A percentile compares a stretch with the other conserved stretches of the same genome.
phyloP scores from a whole-genome alignment of 495 filamentous ascomycete genomes.

The Penicillium verhagenii region DNA sequence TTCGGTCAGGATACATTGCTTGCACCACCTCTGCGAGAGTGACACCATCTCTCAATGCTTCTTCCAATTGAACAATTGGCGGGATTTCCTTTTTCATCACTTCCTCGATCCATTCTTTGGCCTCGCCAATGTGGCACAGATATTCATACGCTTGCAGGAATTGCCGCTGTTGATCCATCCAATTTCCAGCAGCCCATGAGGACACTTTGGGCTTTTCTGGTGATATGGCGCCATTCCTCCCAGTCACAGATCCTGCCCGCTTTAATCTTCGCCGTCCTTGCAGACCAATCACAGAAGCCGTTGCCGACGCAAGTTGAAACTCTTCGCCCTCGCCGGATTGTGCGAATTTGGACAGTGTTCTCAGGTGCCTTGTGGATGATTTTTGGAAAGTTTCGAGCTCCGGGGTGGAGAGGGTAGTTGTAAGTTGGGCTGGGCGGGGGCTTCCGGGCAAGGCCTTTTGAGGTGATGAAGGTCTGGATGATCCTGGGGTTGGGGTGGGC shows the following conservation, averaged over 20 bases:
- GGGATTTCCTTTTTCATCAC: conserved; percentile 87
- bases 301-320: conserved; percentile 69
- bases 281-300: conserved; percentile 82
- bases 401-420: conserved; percentile 57
- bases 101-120: conserved; percentile 98
- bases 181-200: conserved; percentile 82
- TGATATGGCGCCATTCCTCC: conserved; percentile 40
- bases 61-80: conserved; percentile 93
- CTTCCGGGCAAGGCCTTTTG: conserved; percentile 43
- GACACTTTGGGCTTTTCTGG: conserved; percentile 51
- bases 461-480: conserved; percentile 36
- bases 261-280: conserved; percentile 82
- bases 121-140: conserved; percentile 98
- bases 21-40: conserved; percentile 97
- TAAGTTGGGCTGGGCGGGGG: conserved; percentile 41
- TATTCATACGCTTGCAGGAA: conserved; percentile 98
- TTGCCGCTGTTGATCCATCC: conserved; percentile 98
- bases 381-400: conserved; percentile 77
- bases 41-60: conserved; percentile 88
- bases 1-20: conserved; percentile 72
- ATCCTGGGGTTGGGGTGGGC: conserved; percentile 26
- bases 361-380: conserved; percentile 83
- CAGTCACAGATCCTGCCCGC: conserved; percentile 60
- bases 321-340: conserved; percentile 72
- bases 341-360: conserved; percentile 84